phyloP scores from a whole-genome alignment of 129 eudicot genomes.

The Helianthus annuus region HanXRQr2.0-SUNRISE NC_035440.2:35307527-35308026 shows the following conservation, averaged over 20 bases:
- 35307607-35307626: constrained; percentile 79
- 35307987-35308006: not conserved
- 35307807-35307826: constrained; percentile 13
- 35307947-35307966: not conserved
- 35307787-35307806: constrained; percentile 96
- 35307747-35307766: constrained; percentile 97
- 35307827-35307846: not conserved
- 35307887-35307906: not conserved
- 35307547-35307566: constrained; percentile 94
- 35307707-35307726: constrained; percentile 69
- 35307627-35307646: constrained; percentile 69
- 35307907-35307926: constrained; percentile 9
- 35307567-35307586: constrained; percentile 95
- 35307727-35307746: constrained; percentile 86
- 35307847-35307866: no score
- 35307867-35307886: not conserved
- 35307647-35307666: constrained; percentile 12
- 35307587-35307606: constrained; percentile 82
- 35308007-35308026: not conserved
- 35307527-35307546: constrained; percentile 1
- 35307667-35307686: constrained; percentile 5
- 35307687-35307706: constrained; percentile 3
- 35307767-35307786: constrained; percentile 96
- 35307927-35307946: not conserved
- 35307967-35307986: not conserved